Evolutionary conservation across 23 red algal genomes (phyloP).

Genomic region (Gracilaria domingensis): DNA sequence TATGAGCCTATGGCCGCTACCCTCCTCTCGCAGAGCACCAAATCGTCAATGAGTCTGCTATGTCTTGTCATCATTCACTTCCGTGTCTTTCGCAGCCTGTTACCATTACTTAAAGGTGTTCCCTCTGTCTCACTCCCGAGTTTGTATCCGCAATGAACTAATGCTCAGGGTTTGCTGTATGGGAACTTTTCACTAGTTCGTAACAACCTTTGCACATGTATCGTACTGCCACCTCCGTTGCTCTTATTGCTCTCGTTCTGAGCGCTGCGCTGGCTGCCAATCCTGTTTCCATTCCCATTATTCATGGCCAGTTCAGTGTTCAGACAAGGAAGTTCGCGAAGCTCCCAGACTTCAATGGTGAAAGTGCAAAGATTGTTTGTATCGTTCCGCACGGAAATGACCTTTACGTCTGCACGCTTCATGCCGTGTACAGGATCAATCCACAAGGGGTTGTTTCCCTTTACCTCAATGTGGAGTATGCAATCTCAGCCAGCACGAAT

Average conservation of each 20-base stretch:
- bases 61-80: not conserved
- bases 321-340: conserved; percentile 46
- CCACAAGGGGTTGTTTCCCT: conserved; percentile 29
- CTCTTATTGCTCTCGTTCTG: not conserved
- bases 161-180: not conserved
- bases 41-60: not conserved
- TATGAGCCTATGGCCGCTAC: not conserved
- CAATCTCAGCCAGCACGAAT: conserved; percentile 6
- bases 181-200: not conserved
- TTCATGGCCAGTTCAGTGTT: conserved; percentile 27
- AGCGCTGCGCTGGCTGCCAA: conserved; percentile 12
- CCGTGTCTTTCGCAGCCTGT: not conserved
- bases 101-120: not conserved
- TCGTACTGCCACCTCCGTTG: not conserved
- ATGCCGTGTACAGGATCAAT: conserved; percentile 42
- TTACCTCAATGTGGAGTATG: conserved; percentile 21
- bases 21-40: too few species aligned
- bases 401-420: conserved; percentile 47
- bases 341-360: conserved; percentile 26
- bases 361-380: conserved; percentile 37
- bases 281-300: conserved; percentile 50
- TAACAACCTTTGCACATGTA: not conserved
- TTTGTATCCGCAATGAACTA: not conserved
- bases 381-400: conserved; percentile 31
- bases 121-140: not conserved